Base-by-base conservation (phyloP, 345 rosid species). In the Pelargonium nanum region DNA sequence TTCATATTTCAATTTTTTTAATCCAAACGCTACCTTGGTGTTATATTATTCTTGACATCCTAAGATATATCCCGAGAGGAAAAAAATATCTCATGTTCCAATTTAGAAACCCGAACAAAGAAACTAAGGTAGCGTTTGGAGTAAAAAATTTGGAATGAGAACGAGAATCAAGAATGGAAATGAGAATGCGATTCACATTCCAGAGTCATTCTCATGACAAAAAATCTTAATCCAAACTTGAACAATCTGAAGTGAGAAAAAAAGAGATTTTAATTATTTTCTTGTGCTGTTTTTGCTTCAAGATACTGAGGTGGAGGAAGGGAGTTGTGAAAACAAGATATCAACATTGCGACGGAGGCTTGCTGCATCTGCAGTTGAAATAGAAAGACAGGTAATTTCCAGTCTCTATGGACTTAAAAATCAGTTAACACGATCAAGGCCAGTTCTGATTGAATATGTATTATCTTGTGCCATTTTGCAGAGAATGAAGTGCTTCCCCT, bases 401-500 rank as follows among this genome's bases (percentile, higher is more conserved):
- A 65, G 61, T 62, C 12, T 26, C 40, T 21, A 20, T 32, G 25
- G 20, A 17, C 48, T 60, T 40, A 12, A 3, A 56, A 8, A 23
- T n/a, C 34, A 6, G 25, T 34, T 40, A 17, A 55, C 26, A 22
- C 23, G 1, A 20, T 40, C 17, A 34, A 6, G 52, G 28, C 55
- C 24, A 22, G 9, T 26, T 20, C 22, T 53, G 44, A 34, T 50
- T 45, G 44, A 32, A 56, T 69, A 54, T 19, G 22, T 12, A 24
- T 7, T 8, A 45, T 44, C 70, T 57, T 61, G 64, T 78, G 32
- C 61, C 74, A 59, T 69, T 67, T 72, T 77, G 79, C 87, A 89
- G 99, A 79, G 94, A 79, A 87, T 93, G 94, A 93, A 85, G 58
- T 89, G 96, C 88, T 89, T 93, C 78, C 91, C 97, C 15, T 93